A percentile compares a stretch with the other conserved stretches of the same genome.
phyloP scores from a whole-genome alignment of 2,329 filamentous ascomycete genomes.

The Bimuria novae-zelandiae region DNA sequence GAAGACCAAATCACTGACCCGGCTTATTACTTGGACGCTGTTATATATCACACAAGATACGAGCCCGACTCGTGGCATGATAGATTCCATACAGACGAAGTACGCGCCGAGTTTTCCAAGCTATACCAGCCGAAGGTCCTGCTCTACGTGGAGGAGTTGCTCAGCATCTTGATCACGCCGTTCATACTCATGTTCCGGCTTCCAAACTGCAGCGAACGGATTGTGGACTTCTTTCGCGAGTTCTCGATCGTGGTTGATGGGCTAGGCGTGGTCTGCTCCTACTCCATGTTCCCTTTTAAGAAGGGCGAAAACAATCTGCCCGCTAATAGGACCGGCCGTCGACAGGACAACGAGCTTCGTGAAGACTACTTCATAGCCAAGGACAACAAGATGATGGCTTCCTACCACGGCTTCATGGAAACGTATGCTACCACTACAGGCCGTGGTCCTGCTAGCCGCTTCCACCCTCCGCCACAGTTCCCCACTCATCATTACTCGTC shows the following conservation, averaged over 20 bases:
- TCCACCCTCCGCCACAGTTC: conserved; percentile 77
- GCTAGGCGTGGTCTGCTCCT: conserved; percentile 93
- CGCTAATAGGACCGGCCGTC: conserved; percentile 42
- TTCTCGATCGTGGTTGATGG: conserved; percentile 98
- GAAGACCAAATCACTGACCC: conserved; percentile 92
- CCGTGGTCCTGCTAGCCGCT: conserved; percentile 52
- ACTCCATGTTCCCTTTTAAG: conserved; percentile 96
- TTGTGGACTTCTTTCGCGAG: conserved; percentile 97
- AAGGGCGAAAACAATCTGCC: conserved; percentile 68
- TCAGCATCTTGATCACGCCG: conserved; percentile 91
- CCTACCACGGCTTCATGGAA: conserved; percentile 92
- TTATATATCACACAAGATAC: conserved; percentile 93
- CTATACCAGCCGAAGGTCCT: conserved; percentile 91
- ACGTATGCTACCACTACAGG: conserved; percentile 65
- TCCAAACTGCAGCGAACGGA: conserved; percentile 84
- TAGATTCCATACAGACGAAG: conserved; percentile 89
- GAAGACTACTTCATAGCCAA: conserved; percentile 95
- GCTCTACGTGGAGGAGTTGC: conserved; percentile 88
- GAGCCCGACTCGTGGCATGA: conserved; percentile 87
- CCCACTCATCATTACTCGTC: conserved; percentile 63
- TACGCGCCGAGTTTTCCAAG: conserved; percentile 85
- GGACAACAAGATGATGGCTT: conserved; percentile 97
- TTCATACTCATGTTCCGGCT: conserved; percentile 86
- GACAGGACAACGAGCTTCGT: conserved; percentile 65
- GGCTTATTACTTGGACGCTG: conserved; percentile 82